phyloP scores from a whole-genome alignment of 1,284 basidiomycete species.

The Pseudozyma hubeiensis region DNA sequence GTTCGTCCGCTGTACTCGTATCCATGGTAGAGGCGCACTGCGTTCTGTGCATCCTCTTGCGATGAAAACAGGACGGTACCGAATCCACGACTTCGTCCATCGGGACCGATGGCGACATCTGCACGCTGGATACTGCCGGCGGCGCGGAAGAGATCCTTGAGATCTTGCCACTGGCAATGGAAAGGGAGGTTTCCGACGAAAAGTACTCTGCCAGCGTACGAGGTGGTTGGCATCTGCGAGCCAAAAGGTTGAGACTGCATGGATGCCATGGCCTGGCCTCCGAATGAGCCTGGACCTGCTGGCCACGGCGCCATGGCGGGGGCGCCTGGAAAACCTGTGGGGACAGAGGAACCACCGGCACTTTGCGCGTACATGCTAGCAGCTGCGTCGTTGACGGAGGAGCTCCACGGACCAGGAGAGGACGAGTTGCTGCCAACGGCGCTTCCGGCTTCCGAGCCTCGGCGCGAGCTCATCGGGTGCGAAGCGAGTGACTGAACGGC shows the following conservation, averaged over 20 bases:
- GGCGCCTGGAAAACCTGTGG: conserved; percentile 49
- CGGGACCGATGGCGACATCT: conserved; percentile 89
- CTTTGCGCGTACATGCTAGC: conserved; percentile 20
- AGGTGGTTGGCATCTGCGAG: conserved; percentile 46
- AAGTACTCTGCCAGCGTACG: conserved; percentile 65
- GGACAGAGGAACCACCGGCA: conserved; percentile 41
- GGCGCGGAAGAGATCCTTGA: conserved; percentile 65
- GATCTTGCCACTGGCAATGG: conserved; percentile 68
- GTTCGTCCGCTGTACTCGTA: conserved; percentile 86
- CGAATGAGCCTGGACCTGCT: conserved; percentile 31
- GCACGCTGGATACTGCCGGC: conserved; percentile 85
- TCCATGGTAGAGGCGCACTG: conserved; percentile 73
- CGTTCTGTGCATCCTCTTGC: conserved; percentile 88
- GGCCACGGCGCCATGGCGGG: conserved; percentile 50
- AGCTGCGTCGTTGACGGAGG: conserved; percentile 12
- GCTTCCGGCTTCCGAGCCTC: conserved; percentile 31
- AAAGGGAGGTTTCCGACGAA: conserved; percentile 68
- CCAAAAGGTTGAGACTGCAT: conserved; percentile 48
- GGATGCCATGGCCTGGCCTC: conserved; percentile 16
- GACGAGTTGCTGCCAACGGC: conserved; percentile 10
- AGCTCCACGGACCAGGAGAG: conserved; percentile 10
- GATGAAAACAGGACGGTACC: conserved; percentile 91
- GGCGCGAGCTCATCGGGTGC: conserved; percentile 18
- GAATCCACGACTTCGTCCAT: conserved; percentile 90
- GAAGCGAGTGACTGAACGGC: conserved; percentile 29